Base-by-base conservation (phyloP, 2,329 filamentous ascomycete species). In the Xylariaceae sp. region DNA sequence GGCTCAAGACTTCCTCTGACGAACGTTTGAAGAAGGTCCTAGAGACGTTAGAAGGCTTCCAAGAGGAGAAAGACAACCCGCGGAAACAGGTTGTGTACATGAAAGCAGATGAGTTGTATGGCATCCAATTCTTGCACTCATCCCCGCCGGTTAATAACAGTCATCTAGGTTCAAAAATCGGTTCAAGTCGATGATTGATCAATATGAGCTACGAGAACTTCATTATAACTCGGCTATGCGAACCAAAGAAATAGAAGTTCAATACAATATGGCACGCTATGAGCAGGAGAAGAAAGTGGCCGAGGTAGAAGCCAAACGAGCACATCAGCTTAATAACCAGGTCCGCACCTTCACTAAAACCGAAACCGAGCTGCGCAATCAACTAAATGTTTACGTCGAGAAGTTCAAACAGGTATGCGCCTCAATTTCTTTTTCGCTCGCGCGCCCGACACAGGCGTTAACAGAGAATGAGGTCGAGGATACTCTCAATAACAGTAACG, bases 321-420 rank as follows among this genome's bases (percentile, higher is more conserved):
- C 89, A 55, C 86, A 91, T 59, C 88, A 92, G 61, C 79, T 99
- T 50, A 96, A 94, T 64, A 80, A 85, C 37, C 94, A 99, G 73
- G 91, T 97, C 29, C 89, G 91, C 62, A 95, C 91, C 1, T 96
- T 97, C 70, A 94, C 91, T 37, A 94, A 96, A 72, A 97, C 92
- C 7, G 94, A 99, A 73, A 87, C 89, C 12, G 92, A 97, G 72
- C 80, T 99, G 53, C 80, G 94, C 57, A 95, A 89, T 65, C 94
- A 99, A 73, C 84, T 99, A 65, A 97, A 96, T 71, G 92, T 96
- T 65, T 99, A 99, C 67, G 92, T 96, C 30, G 94, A 99, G 70
- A 99, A 97, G 75, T 97, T 97, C 75, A 97, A 97, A 77, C 94
- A 99, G 88, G 92, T 96, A 83, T 72, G 81, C 71, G 53, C 58